These are phyloP conservation scores for Lactarius indigo DNA, from an alignment of 768 basidiomycete species.

Conservation along the genomic window DNA sequence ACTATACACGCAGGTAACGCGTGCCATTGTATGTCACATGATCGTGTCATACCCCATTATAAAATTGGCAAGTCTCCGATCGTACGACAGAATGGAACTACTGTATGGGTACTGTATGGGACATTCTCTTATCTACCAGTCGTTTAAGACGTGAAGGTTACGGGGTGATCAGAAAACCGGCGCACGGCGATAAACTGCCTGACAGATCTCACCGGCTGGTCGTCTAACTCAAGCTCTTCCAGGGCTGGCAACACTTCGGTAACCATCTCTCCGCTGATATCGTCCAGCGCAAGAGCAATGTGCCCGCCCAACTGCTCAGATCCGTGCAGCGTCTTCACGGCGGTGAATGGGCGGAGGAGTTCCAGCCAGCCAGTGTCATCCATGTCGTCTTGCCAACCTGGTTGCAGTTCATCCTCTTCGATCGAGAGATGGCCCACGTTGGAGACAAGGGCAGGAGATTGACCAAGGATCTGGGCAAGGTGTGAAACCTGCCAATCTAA, in stretches of 20 bases:
- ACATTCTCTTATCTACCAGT: no score
- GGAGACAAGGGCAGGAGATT: neutral
- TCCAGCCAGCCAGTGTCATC: neutral
- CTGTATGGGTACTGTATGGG: no score
- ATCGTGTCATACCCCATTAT: no score
- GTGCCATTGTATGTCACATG: no score
- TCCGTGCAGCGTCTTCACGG: neutral
- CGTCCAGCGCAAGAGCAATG: conserved; percentile 1
- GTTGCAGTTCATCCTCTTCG: neutral
- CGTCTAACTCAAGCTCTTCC: neutral
- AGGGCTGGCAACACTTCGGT: neutral
- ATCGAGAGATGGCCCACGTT: neutral
- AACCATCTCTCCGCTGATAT: neutral
- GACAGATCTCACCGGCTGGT: neutral
- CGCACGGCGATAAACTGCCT: neutral
- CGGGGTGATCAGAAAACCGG: neutral
- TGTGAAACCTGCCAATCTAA: conserved; percentile 7
- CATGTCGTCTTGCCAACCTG: conserved; percentile 3
- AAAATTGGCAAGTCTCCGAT: no score
- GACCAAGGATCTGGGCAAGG: conserved; percentile 1
- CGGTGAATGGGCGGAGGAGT: neutral
- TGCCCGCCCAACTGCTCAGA: neutral
- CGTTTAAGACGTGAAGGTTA: neutral
- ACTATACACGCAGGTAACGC: no score
- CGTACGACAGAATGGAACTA: no score